Evolutionary conservation across 1,284 basidiomycete species (phyloP), one percentile per base, ranked within the genome.

Genomic region (Takashimella tepidaria): DNA sequence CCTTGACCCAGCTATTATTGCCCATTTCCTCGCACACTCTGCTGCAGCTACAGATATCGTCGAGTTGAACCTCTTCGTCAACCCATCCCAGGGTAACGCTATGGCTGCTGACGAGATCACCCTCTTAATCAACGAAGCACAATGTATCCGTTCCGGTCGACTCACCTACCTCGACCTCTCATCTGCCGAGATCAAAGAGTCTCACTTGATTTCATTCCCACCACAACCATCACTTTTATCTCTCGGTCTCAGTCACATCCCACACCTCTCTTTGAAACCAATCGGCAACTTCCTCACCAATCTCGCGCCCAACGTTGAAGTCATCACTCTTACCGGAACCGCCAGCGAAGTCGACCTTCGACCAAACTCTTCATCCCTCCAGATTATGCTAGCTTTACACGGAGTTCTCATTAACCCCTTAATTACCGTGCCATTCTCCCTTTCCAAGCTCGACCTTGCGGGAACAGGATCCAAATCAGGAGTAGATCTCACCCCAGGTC

Each of bases 81-180:
- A 96, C 65, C 81, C 81, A 66, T 89, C 91, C 1, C 92, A 89
- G 73, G 81, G 84, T 0, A 90, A 87, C n/a, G 84, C 89, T 0
- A 79, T 98, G 25, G 81, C 82, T 8, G 76, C 77, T 41, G 80
- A 83, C 20, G 86, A 97, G 57, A 79, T 97, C 26, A 64, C 74
- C 21, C 79, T 82, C 21, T 83, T 98, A 50, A 72, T 98, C 51
- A 79, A 81, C 1, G 73, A 76, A 16, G 92, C 92, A 0, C 92
- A 92, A 0, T 91, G 88, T 68, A 88, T 98, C 78, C 77, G 78
- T 12, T 83, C 80, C 27, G 89, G 90, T 16, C 75, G 82, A 51
- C 78, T 98, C 44, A 81, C 85, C 16, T 97, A 93, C 74, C 82
- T 98, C 55, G 95, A 98, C 72, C 73, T 98, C 19, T 93, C 92